These are phyloP conservation scores for Boletus reticulatus DNA, from an alignment of 768 basidiomycete species.

Conservation along the genomic window DNA sequence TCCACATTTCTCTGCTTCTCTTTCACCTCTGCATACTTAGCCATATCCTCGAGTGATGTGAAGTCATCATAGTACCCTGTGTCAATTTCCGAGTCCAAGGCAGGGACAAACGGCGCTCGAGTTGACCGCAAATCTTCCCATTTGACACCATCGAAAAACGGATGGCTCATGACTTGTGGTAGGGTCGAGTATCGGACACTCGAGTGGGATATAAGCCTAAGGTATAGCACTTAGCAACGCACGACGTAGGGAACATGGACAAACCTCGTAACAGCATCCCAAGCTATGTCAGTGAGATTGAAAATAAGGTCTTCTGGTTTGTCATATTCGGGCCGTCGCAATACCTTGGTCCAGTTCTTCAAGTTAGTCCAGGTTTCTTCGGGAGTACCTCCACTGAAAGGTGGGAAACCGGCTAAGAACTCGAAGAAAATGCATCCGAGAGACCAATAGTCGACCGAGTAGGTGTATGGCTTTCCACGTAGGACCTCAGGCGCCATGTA, in stretches of 20 bases:
- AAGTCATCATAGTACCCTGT: conserved; percentile 96
- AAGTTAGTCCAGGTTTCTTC: conserved; percentile 99
- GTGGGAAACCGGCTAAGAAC: conserved; percentile 95
- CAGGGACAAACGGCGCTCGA: conserved; percentile 89
- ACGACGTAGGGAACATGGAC: conserved; percentile 11
- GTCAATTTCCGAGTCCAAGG: conserved; percentile 91
- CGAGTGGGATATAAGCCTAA: conserved; percentile 84
- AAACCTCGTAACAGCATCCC: conserved; percentile 90
- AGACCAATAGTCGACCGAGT: conserved; percentile 98
- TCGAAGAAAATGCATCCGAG: conserved; percentile 98
- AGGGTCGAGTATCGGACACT: conserved; percentile 77
- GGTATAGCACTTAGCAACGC: not conserved
- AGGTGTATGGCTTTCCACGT: conserved; percentile 91
- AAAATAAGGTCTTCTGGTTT: conserved; percentile 95
- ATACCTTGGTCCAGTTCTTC: conserved; percentile 94
- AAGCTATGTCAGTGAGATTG: conserved; percentile 89
- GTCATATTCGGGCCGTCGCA: conserved; percentile 93
- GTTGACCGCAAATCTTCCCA: conserved; percentile 80
- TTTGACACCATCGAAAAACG: conserved; percentile 75
- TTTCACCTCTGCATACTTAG: conserved; percentile 96
- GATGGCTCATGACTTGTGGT: conserved; percentile 67
- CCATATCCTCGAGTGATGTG: conserved; percentile 89
- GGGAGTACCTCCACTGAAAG: conserved; percentile 92
- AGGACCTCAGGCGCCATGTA: conserved; percentile 98
- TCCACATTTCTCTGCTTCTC: conserved; percentile 97